Percentiles rank a stretch among this genome's conserved stretches.
Conservation (phyloP, 2,329 filamentous ascomycete genomes). For the Talaromyces amestolkiae region DNA sequence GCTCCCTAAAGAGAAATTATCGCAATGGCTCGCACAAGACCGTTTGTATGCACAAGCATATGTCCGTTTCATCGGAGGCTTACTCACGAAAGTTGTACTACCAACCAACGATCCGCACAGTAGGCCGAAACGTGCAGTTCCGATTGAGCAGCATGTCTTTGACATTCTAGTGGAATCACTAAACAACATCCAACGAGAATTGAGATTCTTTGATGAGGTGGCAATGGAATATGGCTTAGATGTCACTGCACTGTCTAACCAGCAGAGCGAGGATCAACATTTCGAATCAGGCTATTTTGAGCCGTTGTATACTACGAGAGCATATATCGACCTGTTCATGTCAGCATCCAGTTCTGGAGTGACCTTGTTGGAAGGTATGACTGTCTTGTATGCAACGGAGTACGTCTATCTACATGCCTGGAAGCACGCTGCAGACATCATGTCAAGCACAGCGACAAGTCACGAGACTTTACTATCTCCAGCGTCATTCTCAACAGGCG, state of each 20-base stretch:
- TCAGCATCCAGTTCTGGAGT: constrained; percentile 52
- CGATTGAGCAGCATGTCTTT: constrained; percentile 56
- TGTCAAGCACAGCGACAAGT: constrained; percentile 29
- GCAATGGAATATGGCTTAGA: constrained; percentile 60
- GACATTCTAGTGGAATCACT: constrained; percentile 64
- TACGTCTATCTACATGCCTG: constrained; percentile 61
- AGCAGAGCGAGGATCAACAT: constrained; percentile 13
- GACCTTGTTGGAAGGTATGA: constrained; percentile 63
- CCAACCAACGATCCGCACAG: constrained; percentile 36
- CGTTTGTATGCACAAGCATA: constrained; percentile 69
- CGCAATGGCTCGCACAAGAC: constrained; percentile 70
- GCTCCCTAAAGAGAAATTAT: constrained; percentile 55
- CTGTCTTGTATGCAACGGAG: constrained; percentile 77
- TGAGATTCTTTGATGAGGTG: constrained; percentile 65
- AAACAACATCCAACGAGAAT: constrained; percentile 65
- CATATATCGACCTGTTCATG: constrained; percentile 60
- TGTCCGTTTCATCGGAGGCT: constrained; percentile 63
- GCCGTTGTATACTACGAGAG: constrained; percentile 50
- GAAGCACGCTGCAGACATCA: constrained; percentile 42
- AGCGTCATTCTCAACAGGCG: constrained; percentile 14
- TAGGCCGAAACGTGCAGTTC: constrained; percentile 27
- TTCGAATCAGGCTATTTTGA: constrained; percentile 25
- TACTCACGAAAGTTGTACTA: constrained; percentile 62
- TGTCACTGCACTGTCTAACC: constrained; percentile 40
- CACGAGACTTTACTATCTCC: constrained; percentile 24